phyloP scores from a whole-genome alignment of 116 monocot genomes.

The Iris pallida region DNA sequence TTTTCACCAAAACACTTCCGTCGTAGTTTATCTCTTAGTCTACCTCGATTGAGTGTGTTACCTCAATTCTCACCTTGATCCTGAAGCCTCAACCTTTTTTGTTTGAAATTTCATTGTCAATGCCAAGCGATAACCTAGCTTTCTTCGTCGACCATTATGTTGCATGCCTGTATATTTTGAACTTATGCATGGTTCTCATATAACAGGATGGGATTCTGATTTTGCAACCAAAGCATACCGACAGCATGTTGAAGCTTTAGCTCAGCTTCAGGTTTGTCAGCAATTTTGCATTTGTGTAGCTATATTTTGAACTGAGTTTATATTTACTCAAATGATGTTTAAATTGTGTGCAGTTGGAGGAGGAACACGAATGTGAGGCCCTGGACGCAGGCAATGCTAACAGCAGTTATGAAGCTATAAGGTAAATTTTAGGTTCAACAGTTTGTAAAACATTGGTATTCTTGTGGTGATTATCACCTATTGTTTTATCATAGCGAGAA shows the following conservation, averaged over 20 bases:
- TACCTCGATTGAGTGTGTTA: neutral
- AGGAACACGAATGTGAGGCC: conserved; percentile 72
- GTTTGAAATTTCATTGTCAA: neutral
- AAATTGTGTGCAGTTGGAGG: conserved; percentile 57
- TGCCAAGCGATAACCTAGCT: neutral
- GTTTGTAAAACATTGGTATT: too few species aligned
- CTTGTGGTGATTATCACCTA: too few species aligned
- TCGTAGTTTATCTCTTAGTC: neutral
- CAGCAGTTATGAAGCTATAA: conserved; percentile 18
- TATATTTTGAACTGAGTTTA: neutral
- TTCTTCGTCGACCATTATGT: neutral
- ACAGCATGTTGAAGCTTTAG: conserved; percentile 91
- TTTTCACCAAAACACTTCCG: too few species aligned
- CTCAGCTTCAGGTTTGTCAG: conserved; percentile 75
- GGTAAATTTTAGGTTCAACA: conserved; percentile 15
- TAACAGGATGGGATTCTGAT: conserved; percentile 93
- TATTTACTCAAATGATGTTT: conserved; percentile 4
- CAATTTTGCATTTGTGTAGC: conserved; percentile 2
- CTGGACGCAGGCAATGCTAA: conserved; percentile 22
- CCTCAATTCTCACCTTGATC: neutral
- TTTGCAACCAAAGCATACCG: conserved; percentile 90
- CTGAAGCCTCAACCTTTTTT: neutral
- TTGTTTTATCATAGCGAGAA: too few species aligned
- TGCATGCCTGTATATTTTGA: neutral
- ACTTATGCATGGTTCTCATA: conserved; percentile 9